Base-by-base conservation (phyloP, 768 basidiomycete genomes). In the Podaxis rugospora region DNA sequence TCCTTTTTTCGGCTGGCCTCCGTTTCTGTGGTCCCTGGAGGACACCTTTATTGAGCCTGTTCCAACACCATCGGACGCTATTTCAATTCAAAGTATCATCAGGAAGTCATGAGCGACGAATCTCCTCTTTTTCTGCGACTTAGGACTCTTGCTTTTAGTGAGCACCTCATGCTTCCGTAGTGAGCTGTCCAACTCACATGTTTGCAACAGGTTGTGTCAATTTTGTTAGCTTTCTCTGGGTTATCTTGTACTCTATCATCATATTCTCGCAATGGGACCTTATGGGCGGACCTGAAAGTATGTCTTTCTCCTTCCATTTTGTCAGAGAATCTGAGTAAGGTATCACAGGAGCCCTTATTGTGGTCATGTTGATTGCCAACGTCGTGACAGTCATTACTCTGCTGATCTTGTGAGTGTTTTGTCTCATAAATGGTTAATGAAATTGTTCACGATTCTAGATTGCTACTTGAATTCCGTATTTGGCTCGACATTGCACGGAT, bases 401-500 rank as follows among this genome's bases (percentile, higher is more conserved):
- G n/a, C 66, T 71, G n/a, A 36, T 72, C 35, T 63, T 74, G 72
- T 70, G 52, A 55, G 71, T 66, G 35, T 13, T 16, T 9, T n/a
- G 40, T 14, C 42, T 44, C 42, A 18, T 16, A 18, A 18, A 16
- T 18, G 23, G 10, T 47, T n/a, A 28, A 7, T 5, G 1, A 47
- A 21, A 21, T 36, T 51, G 28, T 23, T 39, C n/a, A 42, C n/a
- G 40, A 16, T 18, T 6, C 10, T 36, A 72, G 68, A 49, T 62
- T 72, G 35, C 35, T 66, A 25, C 63, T 65, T 57, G 62, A 69
- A 36, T 72, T 74, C 60, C 65, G 69, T 49, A 61, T 68, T 14
- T 74, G 72, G 72, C 69, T 74, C 42, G 72, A 74, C 55, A 68
- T 64, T 35, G 71, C 72, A 46, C 68, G 72, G 11, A 64, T 66